A percentile compares a stretch with the other conserved stretches of the same genome.
These are phyloP conservation scores for Lactifluus rugatus DNA, from an alignment of 768 basidiomycete species.

Conservation along the genomic window DNA sequence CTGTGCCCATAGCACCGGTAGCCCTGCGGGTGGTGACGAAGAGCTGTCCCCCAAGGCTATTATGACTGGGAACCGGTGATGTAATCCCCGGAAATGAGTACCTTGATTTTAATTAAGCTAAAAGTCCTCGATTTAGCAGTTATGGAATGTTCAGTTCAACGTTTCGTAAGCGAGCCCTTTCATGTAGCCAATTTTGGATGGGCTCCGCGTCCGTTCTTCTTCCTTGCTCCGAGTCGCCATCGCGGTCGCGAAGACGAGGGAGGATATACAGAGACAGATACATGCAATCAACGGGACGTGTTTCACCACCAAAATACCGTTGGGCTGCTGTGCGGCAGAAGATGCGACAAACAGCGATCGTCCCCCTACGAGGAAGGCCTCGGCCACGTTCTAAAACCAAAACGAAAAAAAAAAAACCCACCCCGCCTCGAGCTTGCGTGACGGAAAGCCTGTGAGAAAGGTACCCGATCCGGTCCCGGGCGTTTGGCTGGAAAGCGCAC, in stretches of 20 bases:
- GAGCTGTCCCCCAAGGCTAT: neutral
- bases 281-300: neutral
- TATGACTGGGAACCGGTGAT: slow-evolving; percentile 14
- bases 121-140: slow-evolving; percentile 18
- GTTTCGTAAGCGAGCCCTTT: slow-evolving; percentile 11
- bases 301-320: neutral
- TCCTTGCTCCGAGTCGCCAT: slow-evolving; percentile 19
- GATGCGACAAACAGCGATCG: neutral
- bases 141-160: no score
- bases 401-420: neutral
- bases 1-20: neutral
- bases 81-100: slow-evolving; percentile 18
- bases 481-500: neutral
- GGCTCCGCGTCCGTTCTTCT: slow-evolving; percentile 17
- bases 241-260: slow-evolving; percentile 1
- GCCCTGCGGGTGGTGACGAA: neutral
- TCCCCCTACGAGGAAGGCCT: neutral
- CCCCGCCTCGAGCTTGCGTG: slow-evolving; percentile 10
- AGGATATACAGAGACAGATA: neutral
- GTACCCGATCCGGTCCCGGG: slow-evolving; percentile 9
- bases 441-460: slow-evolving; percentile 15
- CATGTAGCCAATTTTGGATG: slow-evolving; percentile 20
- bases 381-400: neutral
- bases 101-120: slow-evolving; percentile 22
- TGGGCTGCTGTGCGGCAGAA: neutral